Percentiles rank a stretch among this genome's conserved stretches.
Evolutionary conservation across 371 early-diverging fungal genomes (phyloP).

Genomic region (Apophysomyces sp.): DNA sequence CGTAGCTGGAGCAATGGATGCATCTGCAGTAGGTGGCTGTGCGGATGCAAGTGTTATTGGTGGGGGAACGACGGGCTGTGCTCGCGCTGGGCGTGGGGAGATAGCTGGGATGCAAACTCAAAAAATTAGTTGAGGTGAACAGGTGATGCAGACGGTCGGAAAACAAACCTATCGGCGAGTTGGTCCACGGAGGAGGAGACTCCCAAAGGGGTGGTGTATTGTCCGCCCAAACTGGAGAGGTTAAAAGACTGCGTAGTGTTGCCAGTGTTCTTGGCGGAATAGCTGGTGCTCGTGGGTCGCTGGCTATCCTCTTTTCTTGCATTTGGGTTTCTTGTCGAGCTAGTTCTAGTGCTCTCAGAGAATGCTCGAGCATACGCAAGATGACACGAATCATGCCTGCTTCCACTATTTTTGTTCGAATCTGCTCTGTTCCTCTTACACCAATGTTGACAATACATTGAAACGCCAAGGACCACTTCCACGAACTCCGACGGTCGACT

Average conservation of each 20-base stretch:
- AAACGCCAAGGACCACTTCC: conserved; percentile 85
- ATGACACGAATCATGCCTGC: conserved; percentile 82
- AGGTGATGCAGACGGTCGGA: conserved; percentile 22
- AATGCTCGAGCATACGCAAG: conserved; percentile 74
- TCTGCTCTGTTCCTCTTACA: conserved; percentile 78
- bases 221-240: background rate
- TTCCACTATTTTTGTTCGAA: conserved; percentile 82
- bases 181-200: background rate
- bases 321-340: conserved; percentile 50
- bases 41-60: background rate
- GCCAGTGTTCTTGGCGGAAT: conserved; percentile 3
- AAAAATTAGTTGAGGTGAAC: conserved; percentile 1
- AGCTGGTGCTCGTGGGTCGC: background rate
- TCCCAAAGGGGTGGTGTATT: background rate
- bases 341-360: conserved; percentile 55
- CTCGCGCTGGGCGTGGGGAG: conserved; percentile 2
- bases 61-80: background rate
- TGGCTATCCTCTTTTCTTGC: background rate
- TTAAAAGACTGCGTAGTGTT: background rate
- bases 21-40: conserved; percentile 2
- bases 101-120: background rate
- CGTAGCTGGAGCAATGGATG: background rate
- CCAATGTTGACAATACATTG: conserved; percentile 87
- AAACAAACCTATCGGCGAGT: conserved; percentile 21
- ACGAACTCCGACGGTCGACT: conserved; percentile 64